Conservation (phyloP, 2,329 filamentous ascomycete genomes). For the Penicillium sp. region DNA sequence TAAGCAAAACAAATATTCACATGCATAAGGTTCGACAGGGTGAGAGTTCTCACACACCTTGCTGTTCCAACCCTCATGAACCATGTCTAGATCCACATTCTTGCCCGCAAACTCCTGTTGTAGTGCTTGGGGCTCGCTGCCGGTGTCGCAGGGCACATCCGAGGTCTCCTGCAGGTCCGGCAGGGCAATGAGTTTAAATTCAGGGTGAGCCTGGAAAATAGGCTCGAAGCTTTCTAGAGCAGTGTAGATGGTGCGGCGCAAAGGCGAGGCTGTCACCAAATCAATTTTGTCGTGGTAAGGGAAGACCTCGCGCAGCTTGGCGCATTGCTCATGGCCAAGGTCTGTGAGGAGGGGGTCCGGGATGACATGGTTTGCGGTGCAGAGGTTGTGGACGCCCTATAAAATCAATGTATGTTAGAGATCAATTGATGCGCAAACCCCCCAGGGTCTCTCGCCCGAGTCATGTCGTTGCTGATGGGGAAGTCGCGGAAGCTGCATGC, state of each 20-base stretch:
- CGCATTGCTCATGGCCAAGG: conserved; percentile 75
- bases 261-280: conserved; percentile 73
- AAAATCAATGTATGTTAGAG: conserved; percentile 4
- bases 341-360: conserved; percentile 78
- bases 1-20: neutral
- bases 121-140: conserved; percentile 59
- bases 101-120: conserved; percentile 60
- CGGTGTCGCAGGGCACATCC: conserved; percentile 73
- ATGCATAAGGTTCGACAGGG: neutral
- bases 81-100: conserved; percentile 63
- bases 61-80: conserved; percentile 69
- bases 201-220: conserved; percentile 47
- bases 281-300: conserved; percentile 66
- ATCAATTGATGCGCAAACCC: neutral
- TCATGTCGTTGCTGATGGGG: neutral
- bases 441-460: neutral
- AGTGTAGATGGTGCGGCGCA: conserved; percentile 79
- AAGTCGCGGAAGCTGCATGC: neutral
- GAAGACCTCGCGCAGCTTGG: conserved; percentile 61
- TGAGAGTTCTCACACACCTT: conserved; percentile 50
- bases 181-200: conserved; percentile 62
- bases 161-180: conserved; percentile 80
- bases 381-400: conserved; percentile 80
- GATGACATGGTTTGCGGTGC: conserved; percentile 66
- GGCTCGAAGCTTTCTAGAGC: conserved; percentile 68